Evolutionary conservation across 768 basidiomycete species (phyloP).

Genomic region (Exidia glandulosa): DNA sequence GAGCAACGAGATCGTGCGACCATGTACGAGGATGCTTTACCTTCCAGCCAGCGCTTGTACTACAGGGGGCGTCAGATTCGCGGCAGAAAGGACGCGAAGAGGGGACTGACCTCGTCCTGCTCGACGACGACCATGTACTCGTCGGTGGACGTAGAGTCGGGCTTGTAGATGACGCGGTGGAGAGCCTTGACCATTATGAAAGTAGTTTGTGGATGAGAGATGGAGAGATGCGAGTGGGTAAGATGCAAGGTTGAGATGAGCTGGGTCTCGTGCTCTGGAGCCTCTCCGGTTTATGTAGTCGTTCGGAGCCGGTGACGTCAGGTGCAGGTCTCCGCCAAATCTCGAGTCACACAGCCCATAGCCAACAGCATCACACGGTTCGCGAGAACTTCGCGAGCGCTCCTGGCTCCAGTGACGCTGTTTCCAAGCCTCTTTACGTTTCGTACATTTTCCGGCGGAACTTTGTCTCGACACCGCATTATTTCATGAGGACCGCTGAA

Average conservation of each 20-base stretch:
- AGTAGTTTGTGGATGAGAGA: not conserved
- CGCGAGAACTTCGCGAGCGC: not conserved
- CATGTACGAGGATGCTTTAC: constrained; percentile 15
- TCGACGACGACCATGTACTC: constrained; percentile 66
- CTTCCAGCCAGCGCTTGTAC: constrained; percentile 71
- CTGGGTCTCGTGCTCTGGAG: not conserved
- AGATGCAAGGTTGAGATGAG: not conserved
- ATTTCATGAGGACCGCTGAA: too few relatives aligned
- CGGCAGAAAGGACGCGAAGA: constrained; percentile 1
- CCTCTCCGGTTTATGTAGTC: not conserved
- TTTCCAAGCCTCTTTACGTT: too few relatives aligned
- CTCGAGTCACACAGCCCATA: not conserved
- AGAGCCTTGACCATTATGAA: constrained; percentile 30
- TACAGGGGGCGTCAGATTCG: constrained; percentile 16
- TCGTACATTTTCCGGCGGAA: too few relatives aligned
- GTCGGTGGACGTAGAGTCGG: constrained; percentile 56
- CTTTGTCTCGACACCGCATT: too few relatives aligned
- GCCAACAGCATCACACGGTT: not conserved
- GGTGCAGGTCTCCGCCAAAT: not conserved
- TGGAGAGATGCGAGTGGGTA: constrained; percentile 1
- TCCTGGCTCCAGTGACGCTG: too few relatives aligned
- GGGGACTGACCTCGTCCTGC: constrained; percentile 41
- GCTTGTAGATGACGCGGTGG: constrained; percentile 72
- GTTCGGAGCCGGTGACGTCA: not conserved
- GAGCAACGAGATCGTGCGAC: not conserved